phyloP scores from a whole-genome alignment of 768 basidiomycete genomes.

The Kwoniella mangroviensis region DNA sequence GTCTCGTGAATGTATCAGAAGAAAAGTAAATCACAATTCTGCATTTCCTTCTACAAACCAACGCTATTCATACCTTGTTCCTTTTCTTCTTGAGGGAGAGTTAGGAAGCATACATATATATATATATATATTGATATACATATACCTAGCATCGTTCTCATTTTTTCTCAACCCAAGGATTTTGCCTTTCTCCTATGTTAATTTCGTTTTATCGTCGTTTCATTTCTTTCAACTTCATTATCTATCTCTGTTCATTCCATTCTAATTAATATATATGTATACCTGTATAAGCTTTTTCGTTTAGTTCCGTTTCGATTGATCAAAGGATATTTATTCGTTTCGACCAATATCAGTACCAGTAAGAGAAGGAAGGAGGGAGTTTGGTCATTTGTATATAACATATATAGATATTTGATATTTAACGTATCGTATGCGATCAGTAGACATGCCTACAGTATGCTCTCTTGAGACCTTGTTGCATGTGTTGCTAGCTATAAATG shows the following conservation, averaged over 20 bases:
- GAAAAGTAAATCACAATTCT: neutral
- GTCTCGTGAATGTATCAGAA: neutral
- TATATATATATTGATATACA: neutral
- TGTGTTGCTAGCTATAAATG: neutral
- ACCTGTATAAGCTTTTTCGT: conserved; percentile 8
- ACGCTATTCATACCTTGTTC: neutral
- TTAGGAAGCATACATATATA: neutral
- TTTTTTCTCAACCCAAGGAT: neutral
- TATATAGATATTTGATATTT: neutral
- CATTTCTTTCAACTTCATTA: neutral
- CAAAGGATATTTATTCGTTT: neutral
- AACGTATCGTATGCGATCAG: conserved; percentile 1
- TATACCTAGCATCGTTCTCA: conserved; percentile 8
- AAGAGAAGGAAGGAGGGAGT: neutral
- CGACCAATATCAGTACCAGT: too few relatives aligned
- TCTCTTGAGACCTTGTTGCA: too few relatives aligned
- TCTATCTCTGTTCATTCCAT: neutral
- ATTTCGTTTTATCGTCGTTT: neutral
- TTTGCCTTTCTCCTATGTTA: neutral
- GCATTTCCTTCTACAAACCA: too few relatives aligned
- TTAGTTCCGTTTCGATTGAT: neutral
- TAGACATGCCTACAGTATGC: conserved; percentile 3
- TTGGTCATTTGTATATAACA: conserved; percentile 6
- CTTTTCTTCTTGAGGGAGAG: neutral
- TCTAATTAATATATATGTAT: conserved; percentile 7